Evolutionary conservation across 352 stramenopile species (phyloP), one percentile per base, ranked within the genome.

Genomic region (Globisporangium irregulare): DNA sequence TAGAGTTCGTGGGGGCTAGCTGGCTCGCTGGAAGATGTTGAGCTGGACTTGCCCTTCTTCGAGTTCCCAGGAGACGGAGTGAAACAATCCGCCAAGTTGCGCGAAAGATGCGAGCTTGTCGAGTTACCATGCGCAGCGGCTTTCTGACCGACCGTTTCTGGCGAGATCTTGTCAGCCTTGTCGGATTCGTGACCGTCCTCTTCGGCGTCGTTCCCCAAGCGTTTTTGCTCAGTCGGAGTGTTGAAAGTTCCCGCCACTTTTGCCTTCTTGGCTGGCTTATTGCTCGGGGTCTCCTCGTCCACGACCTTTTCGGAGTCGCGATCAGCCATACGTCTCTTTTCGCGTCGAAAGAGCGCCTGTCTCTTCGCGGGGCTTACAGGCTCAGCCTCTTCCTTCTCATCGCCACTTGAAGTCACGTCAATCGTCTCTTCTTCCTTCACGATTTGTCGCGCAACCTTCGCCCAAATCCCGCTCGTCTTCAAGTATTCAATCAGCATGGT

Each of bases 31-130:
- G 22, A 27, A 59, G 22, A 32, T 59, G 34, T 2, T 29, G n/a
- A 41, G 14, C 18, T 43, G 2, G 64, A n/a, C 57, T 77, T 77
- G 25, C 1, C 10, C 51, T 74, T 75, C 64, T 83, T 83, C 5
- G 58, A 27, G 18, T 69, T 62, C 8, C 61, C 50, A 12, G 85
- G 81, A 32, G 85, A 91, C n/a, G 85, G 85, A n/a, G 85, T 93
- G 64, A 93, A 89, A 57, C 72, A 78, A 57, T 87, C 80, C 0
- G 72, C 73, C 18, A 89, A 69, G 27, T 81, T 89, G 24, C 81
- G 77, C 36, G 80, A 64, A 34, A 75, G 62, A 22, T 29, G 53
- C 38, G 68, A 62, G 41, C 18, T 12, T 62, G 74, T 62, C 24
- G 48, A n/a, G 32, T 50, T 77, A 59, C 70, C 70, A 24, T 74